Conservation (phyloP, 2,329 filamentous ascomycete genomes). For the Penicillium sp. region DNA sequence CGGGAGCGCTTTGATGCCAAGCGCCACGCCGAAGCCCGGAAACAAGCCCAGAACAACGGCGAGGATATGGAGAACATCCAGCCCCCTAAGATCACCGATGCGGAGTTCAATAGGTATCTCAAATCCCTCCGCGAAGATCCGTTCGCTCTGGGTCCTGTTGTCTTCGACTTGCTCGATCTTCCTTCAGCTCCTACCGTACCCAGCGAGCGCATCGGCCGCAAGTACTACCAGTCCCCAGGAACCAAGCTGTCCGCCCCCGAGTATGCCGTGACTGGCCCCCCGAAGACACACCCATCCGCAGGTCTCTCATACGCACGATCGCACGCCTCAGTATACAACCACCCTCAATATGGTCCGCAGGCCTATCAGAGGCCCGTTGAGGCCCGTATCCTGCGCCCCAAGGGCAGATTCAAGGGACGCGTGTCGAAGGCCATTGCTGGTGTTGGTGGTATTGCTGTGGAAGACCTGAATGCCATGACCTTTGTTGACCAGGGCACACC, state of each 20-base stretch:
- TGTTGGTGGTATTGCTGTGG: constrained; percentile 48
- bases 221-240: constrained; percentile 41
- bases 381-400: constrained; percentile 61
- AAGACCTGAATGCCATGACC: constrained; percentile 41
- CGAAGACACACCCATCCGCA: constrained; percentile 67
- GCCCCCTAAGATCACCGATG: constrained; percentile 42
- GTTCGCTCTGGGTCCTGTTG: constrained; percentile 55
- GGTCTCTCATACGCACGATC: constrained; percentile 66
- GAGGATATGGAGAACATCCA: constrained; percentile 37
- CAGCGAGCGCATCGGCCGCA: constrained; percentile 36
- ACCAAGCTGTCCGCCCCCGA: constrained; percentile 43
- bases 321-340: constrained; percentile 60
- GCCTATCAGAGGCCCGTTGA: constrained; percentile 55
- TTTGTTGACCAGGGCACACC: constrained; percentile 40
- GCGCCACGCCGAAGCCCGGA: constrained; percentile 40
- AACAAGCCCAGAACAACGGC: constrained; percentile 47
- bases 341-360: constrained; percentile 65
- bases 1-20: constrained; percentile 39
- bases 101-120: constrained; percentile 53
- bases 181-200: constrained; percentile 50
- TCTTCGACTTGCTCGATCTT: constrained; percentile 62
- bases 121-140: constrained; percentile 48
- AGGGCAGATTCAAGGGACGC: constrained; percentile 39
- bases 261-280: constrained; percentile 55
- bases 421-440: constrained; percentile 40